Percentiles rank a stretch among this genome's conserved stretches.
These are phyloP conservation scores for Chloris gayana DNA, from an alignment of 176 grass and related monocot genomes.

Conservation along the genomic window DNA sequence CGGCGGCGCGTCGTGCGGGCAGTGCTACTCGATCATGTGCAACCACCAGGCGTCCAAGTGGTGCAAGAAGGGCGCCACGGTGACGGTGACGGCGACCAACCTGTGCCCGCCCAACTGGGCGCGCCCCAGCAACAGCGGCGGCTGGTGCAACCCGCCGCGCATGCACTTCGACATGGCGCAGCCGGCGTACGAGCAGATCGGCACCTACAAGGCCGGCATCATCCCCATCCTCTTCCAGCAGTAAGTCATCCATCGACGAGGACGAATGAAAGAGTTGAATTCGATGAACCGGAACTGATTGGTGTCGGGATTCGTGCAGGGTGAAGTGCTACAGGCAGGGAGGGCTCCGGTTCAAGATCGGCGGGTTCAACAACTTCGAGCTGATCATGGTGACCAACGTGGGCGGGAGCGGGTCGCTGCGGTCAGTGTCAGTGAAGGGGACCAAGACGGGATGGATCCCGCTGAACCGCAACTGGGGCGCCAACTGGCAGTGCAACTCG, in stretches of 20 bases:
- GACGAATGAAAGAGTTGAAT: too few species aligned
- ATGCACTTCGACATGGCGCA: constrained; percentile 64
- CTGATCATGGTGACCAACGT: constrained; percentile 17
- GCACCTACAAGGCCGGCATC: constrained; percentile 30
- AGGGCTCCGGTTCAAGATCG: constrained; percentile 21
- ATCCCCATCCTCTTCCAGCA: constrained; percentile 34
- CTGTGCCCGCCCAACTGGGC: constrained; percentile 80
- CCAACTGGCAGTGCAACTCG: constrained; percentile 39
- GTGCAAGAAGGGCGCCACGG: constrained; percentile 27
- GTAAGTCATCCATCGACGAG: not conserved
- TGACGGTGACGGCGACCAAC: constrained; percentile 71
- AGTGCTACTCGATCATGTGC: constrained; percentile 72
- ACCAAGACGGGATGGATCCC: constrained; percentile 3
- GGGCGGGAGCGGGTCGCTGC: constrained; percentile 26
- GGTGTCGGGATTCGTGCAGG: not conserved
- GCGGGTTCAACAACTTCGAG: constrained; percentile 19
- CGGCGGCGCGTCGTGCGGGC: constrained; percentile 64
- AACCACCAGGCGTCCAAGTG: constrained; percentile 22
- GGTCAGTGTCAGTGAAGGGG: constrained; percentile 32
- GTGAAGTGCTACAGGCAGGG: constrained; percentile 35
- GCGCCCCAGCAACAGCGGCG: constrained; percentile 64
- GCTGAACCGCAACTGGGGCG: constrained; percentile 55
- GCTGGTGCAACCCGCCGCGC: constrained; percentile 81
- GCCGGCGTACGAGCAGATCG: constrained; percentile 32
- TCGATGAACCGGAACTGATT: not conserved